Percentiles rank a stretch among this genome's conserved stretches.
Evolutionary conservation across 148 eudicot species (phyloP).

Genomic region (Chenopodium album): DNA sequence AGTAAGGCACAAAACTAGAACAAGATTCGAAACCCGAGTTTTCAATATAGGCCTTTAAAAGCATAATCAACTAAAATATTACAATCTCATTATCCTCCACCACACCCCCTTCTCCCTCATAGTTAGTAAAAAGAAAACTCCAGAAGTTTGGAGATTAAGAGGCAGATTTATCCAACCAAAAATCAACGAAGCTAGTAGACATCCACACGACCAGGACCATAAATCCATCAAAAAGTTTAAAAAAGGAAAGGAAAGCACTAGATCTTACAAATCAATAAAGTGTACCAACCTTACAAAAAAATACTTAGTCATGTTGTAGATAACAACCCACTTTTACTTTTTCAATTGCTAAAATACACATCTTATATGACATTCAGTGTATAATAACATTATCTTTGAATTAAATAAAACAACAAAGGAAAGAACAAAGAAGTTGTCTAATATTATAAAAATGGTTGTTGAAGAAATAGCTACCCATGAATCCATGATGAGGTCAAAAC

Average conservation of each 20-base stretch:
- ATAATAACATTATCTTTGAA: background rate
- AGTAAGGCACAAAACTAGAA: background rate
- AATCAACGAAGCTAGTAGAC: background rate
- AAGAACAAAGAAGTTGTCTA: background rate
- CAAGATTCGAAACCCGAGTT: background rate
- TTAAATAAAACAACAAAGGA: background rate
- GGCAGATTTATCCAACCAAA: background rate
- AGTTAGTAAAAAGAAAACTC: background rate
- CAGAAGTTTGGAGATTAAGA: background rate
- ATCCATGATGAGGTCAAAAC: slow-evolving; percentile 2
- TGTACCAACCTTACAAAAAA: background rate
- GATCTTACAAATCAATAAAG: background rate
- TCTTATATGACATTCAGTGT: background rate
- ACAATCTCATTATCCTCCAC: background rate
- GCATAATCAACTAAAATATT: background rate
- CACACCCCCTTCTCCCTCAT: background rate
- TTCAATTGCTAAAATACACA: background rate
- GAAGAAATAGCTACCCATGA: background rate
- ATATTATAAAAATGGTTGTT: background rate
- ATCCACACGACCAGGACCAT: background rate
- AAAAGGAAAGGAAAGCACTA: background rate
- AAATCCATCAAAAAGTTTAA: background rate
- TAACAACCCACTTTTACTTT: slow-evolving; percentile 6
- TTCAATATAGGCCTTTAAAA: background rate
- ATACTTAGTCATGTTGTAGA: background rate